Conservation (phyloP, 345 rosid genomes). For the Pugionium dolabratum region DNA sequence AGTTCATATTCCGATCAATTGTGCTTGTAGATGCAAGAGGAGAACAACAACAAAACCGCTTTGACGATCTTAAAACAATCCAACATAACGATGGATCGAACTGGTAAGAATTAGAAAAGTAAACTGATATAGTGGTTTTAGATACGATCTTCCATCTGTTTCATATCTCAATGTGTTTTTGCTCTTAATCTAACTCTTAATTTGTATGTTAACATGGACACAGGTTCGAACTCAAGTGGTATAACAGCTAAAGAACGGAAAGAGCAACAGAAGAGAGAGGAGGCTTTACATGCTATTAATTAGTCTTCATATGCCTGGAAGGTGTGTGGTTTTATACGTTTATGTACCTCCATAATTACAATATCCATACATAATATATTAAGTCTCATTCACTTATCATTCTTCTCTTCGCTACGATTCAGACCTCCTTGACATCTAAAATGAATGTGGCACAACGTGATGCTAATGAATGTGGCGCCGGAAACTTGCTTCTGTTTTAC, state of each 20-base stretch:
- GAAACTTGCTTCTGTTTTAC: constrained; percentile 47
- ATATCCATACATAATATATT: neutral
- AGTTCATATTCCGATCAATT: no score
- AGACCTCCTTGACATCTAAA: constrained; percentile 69
- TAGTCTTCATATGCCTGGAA: constrained; percentile 71
- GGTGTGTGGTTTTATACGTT: constrained; percentile 35
- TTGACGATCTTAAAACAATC: no score
- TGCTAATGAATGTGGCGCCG: constrained; percentile 72
- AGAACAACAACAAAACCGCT: no score
- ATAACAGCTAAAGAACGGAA: constrained; percentile 63
- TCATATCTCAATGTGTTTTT: no score
- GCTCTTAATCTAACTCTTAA: no score
- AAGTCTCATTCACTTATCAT: constrained; percentile 6
- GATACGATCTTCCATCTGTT: no score
- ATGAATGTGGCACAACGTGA: constrained; percentile 81
- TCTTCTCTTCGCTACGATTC: constrained; percentile 6
- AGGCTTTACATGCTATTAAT: constrained; percentile 64
- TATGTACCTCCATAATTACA: no score
- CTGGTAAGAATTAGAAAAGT: no score
- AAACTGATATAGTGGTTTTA: no score
- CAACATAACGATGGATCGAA: no score
- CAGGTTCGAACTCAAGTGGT: constrained; percentile 49
- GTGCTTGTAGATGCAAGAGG: no score
- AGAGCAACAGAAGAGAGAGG: constrained; percentile 64
- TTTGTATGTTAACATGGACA: constrained; percentile 46